These are phyloP conservation scores for Globisporangium viniferum DNA, from an alignment of 352 stramenopile genomes.

Conservation along the genomic window DNA sequence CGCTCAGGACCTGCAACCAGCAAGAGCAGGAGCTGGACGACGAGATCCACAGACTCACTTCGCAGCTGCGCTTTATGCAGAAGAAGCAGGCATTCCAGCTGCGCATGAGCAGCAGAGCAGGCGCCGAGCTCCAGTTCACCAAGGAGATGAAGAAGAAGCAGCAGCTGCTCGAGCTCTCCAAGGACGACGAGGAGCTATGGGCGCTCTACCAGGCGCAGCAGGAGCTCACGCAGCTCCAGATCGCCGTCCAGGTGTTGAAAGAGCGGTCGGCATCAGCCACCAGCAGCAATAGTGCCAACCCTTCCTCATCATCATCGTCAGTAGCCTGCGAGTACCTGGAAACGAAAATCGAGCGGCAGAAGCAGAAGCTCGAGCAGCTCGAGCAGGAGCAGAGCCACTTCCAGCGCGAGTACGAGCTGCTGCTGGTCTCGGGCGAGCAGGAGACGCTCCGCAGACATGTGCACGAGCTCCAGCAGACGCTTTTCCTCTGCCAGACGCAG, in stretches of 20 bases:
- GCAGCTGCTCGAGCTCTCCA: conserved; percentile 37
- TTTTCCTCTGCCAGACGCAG: conserved; percentile 63
- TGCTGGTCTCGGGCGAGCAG: conserved; percentile 38
- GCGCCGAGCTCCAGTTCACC: conserved; percentile 9
- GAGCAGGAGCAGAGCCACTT: conserved; percentile 26
- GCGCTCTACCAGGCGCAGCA: conserved; percentile 47
- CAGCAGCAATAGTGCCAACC: conserved; percentile 2
- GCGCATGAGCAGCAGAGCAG: conserved; percentile 35
- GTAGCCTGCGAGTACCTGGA: conserved; percentile 42
- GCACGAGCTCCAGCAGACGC: conserved; percentile 64
- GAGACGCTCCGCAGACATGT: conserved; percentile 49
- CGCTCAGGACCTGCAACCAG: conserved; percentile 24
- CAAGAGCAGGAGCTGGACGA: conserved; percentile 30
- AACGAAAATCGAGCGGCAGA: conserved; percentile 46
- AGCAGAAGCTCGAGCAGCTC: conserved; percentile 36
- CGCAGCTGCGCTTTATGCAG: conserved; percentile 43
- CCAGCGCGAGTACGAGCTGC: conserved; percentile 35
- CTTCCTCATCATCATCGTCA: conserved; percentile 14
- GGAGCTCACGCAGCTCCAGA: conserved; percentile 57
- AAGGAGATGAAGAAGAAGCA: conserved; percentile 42
- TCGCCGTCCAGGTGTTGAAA: conserved; percentile 41
- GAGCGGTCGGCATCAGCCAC: conserved; percentile 9
- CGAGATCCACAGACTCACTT: conserved; percentile 28
- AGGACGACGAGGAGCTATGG: conserved; percentile 59
- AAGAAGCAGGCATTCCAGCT: conserved; percentile 46